Base-by-base conservation (phyloP, 805 yeast species). In the Candida nonsorbophila region DNA sequence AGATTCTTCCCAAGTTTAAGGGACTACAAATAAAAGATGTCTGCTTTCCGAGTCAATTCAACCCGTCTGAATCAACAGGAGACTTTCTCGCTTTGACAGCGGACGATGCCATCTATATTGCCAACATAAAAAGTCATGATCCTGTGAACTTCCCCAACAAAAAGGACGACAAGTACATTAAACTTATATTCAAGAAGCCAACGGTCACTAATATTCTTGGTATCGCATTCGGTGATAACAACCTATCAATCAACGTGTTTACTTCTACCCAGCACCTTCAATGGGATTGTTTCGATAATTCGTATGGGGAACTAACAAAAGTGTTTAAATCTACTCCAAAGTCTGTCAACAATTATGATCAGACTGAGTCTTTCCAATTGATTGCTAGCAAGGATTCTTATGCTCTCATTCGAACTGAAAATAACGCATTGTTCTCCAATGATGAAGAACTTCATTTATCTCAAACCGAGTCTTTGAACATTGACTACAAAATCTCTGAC, bases 201-300 rank as follows among this genome's bases (percentile, higher is more conserved):
- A 24, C 25, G 8, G 16, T 30, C 4, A 26, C 30, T 16, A 16
- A 18, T 5, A 32, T 54, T n/a, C 11, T 27, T 16, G 54, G 50
- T 6, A 30, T 55, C 5, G 14, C 40, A 2, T 45, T 46, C 24
- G 29, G 49, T 8, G 45, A 51, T 17, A 44, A 49, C 18, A 38
- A 44, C 28, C 38, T 42, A 13, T 49, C 47, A 30, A 48, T 60
- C 10, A 48, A 47, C 16, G 28, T 54, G 4, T 38, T 56, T 21
- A 34, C 42, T 2, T 38, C 38, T 10, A 28, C 29, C 13, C 36
- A 34, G 12, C 32, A 49, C 16, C 40, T 49, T 13, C 39, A 39
- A 10, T 62, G 69, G 68, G 59, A 54, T 28, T 53, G 55, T 25
- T 53, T 54, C 28, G 66, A 58, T 26, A 38, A 44, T 4, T 30